Evolutionary conservation across 305 asterid genomes (phyloP).

Genomic region (Fraxinus albicans): DNA sequence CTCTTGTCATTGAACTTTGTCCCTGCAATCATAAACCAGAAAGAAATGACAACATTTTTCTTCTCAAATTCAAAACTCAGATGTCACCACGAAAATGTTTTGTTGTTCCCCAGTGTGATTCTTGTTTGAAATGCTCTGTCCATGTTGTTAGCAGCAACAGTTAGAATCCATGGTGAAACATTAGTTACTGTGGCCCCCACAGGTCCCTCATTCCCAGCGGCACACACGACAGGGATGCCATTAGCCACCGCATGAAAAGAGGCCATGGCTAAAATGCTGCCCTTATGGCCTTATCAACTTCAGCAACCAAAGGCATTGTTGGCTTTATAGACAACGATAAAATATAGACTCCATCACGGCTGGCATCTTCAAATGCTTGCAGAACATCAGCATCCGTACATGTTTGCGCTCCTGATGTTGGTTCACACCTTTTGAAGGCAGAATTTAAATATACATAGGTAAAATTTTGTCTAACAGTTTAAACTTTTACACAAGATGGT

Average conservation of each 20-base stretch:
- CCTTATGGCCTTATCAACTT: background rate
- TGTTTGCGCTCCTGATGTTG: background rate
- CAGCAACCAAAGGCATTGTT: background rate
- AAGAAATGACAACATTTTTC: no score
- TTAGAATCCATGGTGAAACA: conserved; percentile 6
- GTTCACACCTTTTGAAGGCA: background rate
- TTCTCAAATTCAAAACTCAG: background rate
- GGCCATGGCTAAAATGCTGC: background rate
- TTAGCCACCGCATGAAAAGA: conserved; percentile 16
- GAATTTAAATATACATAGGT: background rate
- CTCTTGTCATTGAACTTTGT: background rate
- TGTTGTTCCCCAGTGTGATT: conserved; percentile 12
- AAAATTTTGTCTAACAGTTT: background rate
- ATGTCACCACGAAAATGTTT: background rate
- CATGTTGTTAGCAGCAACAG: conserved; percentile 18
- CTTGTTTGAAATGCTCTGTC: conserved; percentile 12
- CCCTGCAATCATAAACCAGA: no score
- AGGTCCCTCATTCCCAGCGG: conserved; percentile 16
- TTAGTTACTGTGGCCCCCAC: background rate
- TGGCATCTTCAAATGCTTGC: conserved; percentile 13
- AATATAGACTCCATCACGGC: conserved; percentile 12
- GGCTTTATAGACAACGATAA: conserved; percentile 6
- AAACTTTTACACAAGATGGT: background rate
- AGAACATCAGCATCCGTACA: conserved; percentile 2
- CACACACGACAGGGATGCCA: conserved; percentile 13